Evolutionary conservation across 202 grass and related monocot species (phyloP), one percentile per base, ranked within the genome.

Genomic region (Bolboschoenoplectus hybrid): DNA sequence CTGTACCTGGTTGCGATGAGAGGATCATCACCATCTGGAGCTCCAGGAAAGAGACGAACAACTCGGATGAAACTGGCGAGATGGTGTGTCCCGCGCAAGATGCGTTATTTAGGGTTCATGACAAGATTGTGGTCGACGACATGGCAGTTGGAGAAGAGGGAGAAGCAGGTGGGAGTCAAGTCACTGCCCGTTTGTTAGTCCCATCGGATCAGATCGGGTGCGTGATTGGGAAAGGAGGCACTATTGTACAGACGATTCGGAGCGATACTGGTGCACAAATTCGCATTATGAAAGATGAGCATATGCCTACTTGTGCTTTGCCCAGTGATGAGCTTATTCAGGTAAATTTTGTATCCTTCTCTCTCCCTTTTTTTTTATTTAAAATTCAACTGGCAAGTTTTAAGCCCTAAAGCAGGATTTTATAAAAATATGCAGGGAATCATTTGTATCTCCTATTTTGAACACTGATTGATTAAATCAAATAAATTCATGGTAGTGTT

Each of bases 161-260:
- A 36, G 97, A 96, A 86, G 89, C 85, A 34, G 86, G 65, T 84
- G 85, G 39, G 67, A 67, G 74, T 84, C 92, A 99, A 86, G 87
- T 89, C 75, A 94, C 89, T 6, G 79, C 87, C 81, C 87, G 93
- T 20, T 82, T 99, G 82, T 86, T 99, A 86, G 97, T 99, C 61
- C 97, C 97, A 49, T 97, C 97, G 80, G 93, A 99, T 86, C 97
- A 99, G 86, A 99, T 99, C 85, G 97, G 97, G 69, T 96, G 97
- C 80, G 95, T 99, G 84, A 92, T 99, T 91, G 97, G 97, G 36
- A 97, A 96, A 91, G 97, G 93, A 57, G 97, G 97, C 36, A 91
- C 88, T 9, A 99, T 99, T 64, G 95, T 99, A 69, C 93, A 97
- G 80, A 88, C 90, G 32, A 96, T 99, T 71, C 89, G 93, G 47